phyloP scores from a whole-genome alignment of 768 basidiomycete genomes.

The Neoboletus brunneissimus region DNA sequence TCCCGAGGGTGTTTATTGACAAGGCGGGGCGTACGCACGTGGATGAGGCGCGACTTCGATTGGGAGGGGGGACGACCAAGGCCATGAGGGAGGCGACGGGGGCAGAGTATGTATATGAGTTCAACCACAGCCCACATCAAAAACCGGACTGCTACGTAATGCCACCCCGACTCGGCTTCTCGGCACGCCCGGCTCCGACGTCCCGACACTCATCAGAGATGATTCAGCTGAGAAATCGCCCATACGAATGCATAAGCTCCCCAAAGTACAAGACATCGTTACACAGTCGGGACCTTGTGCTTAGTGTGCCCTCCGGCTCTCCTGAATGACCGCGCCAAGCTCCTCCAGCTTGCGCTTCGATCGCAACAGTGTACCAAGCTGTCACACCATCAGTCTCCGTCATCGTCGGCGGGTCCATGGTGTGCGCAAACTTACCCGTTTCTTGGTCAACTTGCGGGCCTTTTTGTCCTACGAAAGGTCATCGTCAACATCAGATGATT shows the following conservation, averaged over 20 bases:
- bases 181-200: slow-evolving; percentile 12
- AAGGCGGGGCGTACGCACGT: slow-evolving; percentile 53
- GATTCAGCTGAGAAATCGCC: slow-evolving; percentile 9
- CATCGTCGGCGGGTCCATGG: not conserved
- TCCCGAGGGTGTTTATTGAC: slow-evolving; percentile 51
- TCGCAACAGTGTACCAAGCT: slow-evolving; percentile 97
- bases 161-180: slow-evolving; percentile 11
- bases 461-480: slow-evolving; percentile 80
- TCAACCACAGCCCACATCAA: slow-evolving; percentile 9
- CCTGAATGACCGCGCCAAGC: slow-evolving; percentile 86
- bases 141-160: slow-evolving; percentile 27
- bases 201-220: not conserved
- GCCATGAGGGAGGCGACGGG: slow-evolving; percentile 20
- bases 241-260: not conserved
- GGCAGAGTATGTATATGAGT: slow-evolving; percentile 1
- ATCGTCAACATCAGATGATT: not conserved
- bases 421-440: slow-evolving; percentile 69
- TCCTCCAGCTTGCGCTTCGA: slow-evolving; percentile 99
- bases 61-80: slow-evolving; percentile 39
- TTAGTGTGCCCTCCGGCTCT: slow-evolving; percentile 76
- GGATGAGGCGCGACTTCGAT: slow-evolving; percentile 58
- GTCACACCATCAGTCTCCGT: not conserved
- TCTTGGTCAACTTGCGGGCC: slow-evolving; percentile 98
- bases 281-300: not conserved
- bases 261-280: not conserved